Percentiles rank a stretch among this genome's conserved stretches.
Conservation (phyloP, 345 rosid genomes). For the Eucalyptus urophylla region DNA sequence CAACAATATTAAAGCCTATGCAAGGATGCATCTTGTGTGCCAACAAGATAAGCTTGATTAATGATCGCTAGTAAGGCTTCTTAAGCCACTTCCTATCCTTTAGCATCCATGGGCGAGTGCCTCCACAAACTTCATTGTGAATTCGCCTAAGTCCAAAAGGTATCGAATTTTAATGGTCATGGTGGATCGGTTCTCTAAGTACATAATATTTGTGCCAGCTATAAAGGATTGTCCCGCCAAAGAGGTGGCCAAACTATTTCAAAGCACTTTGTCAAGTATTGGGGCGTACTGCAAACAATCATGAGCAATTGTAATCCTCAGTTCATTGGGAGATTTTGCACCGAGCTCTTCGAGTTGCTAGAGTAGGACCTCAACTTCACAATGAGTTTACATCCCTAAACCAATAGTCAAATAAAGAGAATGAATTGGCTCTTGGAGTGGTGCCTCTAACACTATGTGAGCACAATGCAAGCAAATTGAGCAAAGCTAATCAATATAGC, state of each 20-base stretch:
- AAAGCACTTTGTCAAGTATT: background rate
- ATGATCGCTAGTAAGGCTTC: too few relatives aligned
- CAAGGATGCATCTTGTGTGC: accelerated
- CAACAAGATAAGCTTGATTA: too few relatives aligned
- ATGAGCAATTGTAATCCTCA: background rate
- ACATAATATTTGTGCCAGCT: background rate
- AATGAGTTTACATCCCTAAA: background rate
- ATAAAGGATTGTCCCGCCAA: background rate
- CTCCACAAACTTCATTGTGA: background rate
- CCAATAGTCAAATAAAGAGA: too few relatives aligned
- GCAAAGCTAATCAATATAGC: background rate
- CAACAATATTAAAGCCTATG: too few relatives aligned
- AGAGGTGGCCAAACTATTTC: accelerated
- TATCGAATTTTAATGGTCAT: too few relatives aligned
- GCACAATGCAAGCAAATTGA: background rate
- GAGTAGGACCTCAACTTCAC: background rate
- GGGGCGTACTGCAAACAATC: background rate
- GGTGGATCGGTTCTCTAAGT: background rate
- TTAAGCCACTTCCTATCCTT: too few relatives aligned
- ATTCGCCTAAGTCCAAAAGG: background rate
- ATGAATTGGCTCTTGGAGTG: background rate
- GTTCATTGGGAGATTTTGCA: background rate
- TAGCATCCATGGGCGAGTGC: background rate
- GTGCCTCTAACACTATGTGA: background rate
- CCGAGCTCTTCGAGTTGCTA: background rate